Evolutionary conservation across 148 eudicot genomes (phyloP).

Genomic region (Vaccinium myrtillus): DNA sequence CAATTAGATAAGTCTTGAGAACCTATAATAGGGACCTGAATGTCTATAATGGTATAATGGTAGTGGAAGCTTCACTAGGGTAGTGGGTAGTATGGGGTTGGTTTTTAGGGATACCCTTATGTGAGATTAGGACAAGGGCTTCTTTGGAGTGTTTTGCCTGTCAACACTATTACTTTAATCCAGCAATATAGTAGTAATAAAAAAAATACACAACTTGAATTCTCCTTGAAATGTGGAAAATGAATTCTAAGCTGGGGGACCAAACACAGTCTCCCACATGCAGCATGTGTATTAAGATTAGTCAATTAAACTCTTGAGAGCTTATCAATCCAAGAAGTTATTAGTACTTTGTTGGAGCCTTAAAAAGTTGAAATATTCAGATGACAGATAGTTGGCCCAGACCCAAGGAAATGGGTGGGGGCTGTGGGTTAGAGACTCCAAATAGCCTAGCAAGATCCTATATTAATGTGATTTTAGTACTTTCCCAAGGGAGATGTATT

Average conservation of each 20-base stretch:
- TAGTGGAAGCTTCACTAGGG: conserved; percentile 34
- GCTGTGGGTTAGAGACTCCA: conserved; percentile 20
- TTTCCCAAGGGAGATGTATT: neutral
- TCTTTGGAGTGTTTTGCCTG: conserved; percentile 20
- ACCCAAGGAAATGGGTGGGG: conserved; percentile 33
- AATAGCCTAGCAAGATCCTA: conserved; percentile 14
- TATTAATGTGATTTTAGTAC: neutral
- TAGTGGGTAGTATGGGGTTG: conserved; percentile 21
- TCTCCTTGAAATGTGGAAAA: conserved; percentile 19
- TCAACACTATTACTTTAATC: conserved; percentile 7
- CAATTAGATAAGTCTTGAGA: conserved; percentile 2
- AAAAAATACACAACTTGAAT: conserved; percentile 9
- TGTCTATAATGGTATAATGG: neutral
- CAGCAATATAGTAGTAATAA: neutral
- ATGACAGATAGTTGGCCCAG: conserved; percentile 26
- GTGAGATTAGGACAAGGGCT: neutral
- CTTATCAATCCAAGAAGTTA: neutral
- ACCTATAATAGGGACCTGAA: conserved; percentile 8
- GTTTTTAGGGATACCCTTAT: conserved; percentile 20
- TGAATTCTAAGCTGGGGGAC: conserved; percentile 14
- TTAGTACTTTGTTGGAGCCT: conserved; percentile 27
- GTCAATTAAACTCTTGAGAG: conserved; percentile 28
- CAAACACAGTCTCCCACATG: conserved; percentile 51
- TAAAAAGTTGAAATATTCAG: conserved; percentile 16
- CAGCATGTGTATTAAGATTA: conserved; percentile 39